Base-by-base conservation (phyloP, 129 eudicot genomes). In the Pulicaria dysenterica region DNA sequence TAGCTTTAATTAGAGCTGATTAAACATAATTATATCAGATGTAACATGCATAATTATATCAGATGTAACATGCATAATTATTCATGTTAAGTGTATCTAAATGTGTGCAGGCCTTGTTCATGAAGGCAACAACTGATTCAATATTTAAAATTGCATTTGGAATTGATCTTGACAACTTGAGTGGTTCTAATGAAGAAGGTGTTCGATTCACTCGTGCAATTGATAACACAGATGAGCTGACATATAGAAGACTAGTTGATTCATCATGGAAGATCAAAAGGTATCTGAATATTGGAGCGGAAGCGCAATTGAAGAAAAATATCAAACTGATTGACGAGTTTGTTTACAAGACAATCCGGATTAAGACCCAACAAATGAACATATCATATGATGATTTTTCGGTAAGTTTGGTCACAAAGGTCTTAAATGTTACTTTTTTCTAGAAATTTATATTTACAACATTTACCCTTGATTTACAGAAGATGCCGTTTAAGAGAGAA, bases 71-170 rank as follows among this genome's bases (percentile, higher is more conserved):
- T n/a, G n/a, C 31, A 24, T 1, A 8, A n/a, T n/a, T 12, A 46
- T 8, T 19, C 9, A 36, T 39, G 24, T 10, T 58, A 19, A 13
- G 37, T 45, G 56, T 49, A 24, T 24, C 31, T 24, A 2, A 2
- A 5, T 48, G 13, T 12, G 6, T 37, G 4, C 37, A 88, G 95
- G 95, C 80, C 50, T 69, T 85, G 54, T 85, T 88, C 73, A 82
- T 88, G 95, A 88, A 82, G 72, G 74, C 95, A 36, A 80, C 95
- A 2, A 41, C 85, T 10, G 95, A 88, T 64, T 82, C 95, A 9
- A 80, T 88, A 59, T 88, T 88, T 70, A 80, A 75, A 78, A 88
- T 88, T 74, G 95, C 84, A 5, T 88, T 88, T 53, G 90, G 95
- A 34, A 73, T 85, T 50, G 90, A 88, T 4, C 77, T 82, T 11